Evolutionary conservation across 2,329 filamentous ascomycete genomes (phyloP), one percentile per base, ranked within the genome.

Genomic region (Phialophora macrospora): DNA sequence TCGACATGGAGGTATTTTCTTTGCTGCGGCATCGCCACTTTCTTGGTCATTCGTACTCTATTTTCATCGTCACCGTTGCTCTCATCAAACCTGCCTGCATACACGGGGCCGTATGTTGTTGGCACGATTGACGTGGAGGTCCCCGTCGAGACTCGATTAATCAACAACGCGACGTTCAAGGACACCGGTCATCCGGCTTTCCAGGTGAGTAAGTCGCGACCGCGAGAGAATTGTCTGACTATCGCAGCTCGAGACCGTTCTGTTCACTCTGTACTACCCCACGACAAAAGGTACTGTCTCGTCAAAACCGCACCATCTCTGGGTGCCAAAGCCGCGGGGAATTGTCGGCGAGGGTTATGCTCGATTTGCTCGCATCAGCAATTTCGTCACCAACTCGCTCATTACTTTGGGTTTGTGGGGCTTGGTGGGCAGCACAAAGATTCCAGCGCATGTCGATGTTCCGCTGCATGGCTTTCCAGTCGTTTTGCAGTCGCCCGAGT

Each of bases 211-310:
- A 26, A 24, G n/a, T 30, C 14, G n/a, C 14, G 11, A 11, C 24
- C 12, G 24, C 38, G 20, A 9, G 24, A 3, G 22, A 20, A 17
- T 26, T 9, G 30, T 46, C 17, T 62, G 24, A 49, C 46, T 41
- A 30, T 6, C 41, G 24, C 22, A 72, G 70, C 49, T 73, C 9
- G 66, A 72, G 48, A 73, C 71, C 0, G 71, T 73, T 17, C 66
- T 73, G 24, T 73, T 73, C 64, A 72, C 70, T 12, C 51, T 73
- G 3, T 73, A 71, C 65, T 73, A 73, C 54, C 71, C 71, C 14
- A 48, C 70, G 6, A 54, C 56, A 11, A 68, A 67, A 44, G 69
- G 64, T 11, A 59, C 55, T 1, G 56, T 48, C 9, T 68, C 66
- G 2, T 51, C 60, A 12, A 70, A 70, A 34, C 63, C 67, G n/a